phyloP scores from a whole-genome alignment of 2,329 filamentous ascomycete species.

The Stachybotrys echinatus region DNA sequence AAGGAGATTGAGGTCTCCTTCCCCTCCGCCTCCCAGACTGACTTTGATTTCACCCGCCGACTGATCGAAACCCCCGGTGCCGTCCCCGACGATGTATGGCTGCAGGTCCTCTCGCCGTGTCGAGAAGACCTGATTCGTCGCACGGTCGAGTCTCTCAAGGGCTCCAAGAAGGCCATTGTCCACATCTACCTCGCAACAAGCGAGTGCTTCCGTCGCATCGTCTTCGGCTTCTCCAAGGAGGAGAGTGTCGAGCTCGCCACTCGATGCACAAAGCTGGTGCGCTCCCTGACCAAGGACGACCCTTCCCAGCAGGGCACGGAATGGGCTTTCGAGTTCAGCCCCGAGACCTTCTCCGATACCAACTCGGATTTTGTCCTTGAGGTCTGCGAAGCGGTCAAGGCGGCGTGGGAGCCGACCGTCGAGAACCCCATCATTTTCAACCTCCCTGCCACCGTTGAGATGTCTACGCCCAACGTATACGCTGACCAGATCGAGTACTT shows the following conservation, averaged over 20 bases:
- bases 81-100: slow-evolving; percentile 81
- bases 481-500: slow-evolving; percentile 97
- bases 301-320: slow-evolving; percentile 50
- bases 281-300: slow-evolving; percentile 83
- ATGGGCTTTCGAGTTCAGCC: slow-evolving; percentile 80
- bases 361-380: slow-evolving; percentile 75
- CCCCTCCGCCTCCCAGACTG: slow-evolving; percentile 88
- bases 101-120: slow-evolving; percentile 90
- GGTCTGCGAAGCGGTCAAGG: slow-evolving; percentile 90
- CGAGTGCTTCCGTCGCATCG: slow-evolving; percentile 87
- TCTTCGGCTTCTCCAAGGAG: slow-evolving; percentile 83
- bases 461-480: slow-evolving; percentile 90
- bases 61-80: slow-evolving; percentile 79
- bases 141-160: slow-evolving; percentile 83
- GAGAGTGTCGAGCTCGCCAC: slow-evolving; percentile 78
- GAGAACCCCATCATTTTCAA: slow-evolving; percentile 92
- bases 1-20: slow-evolving; percentile 98
- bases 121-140: slow-evolving; percentile 84
- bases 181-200: slow-evolving; percentile 96
- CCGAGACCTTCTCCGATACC: slow-evolving; percentile 88
- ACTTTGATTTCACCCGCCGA: slow-evolving; percentile 90
- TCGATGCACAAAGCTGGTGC: slow-evolving; percentile 77
- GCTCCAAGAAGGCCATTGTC: slow-evolving; percentile 88
- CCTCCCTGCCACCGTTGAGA: slow-evolving; percentile 90
- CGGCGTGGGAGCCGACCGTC: slow-evolving; percentile 77